phyloP scores from a whole-genome alignment of 768 basidiomycete species.

The Royoungia palumana region DNA sequence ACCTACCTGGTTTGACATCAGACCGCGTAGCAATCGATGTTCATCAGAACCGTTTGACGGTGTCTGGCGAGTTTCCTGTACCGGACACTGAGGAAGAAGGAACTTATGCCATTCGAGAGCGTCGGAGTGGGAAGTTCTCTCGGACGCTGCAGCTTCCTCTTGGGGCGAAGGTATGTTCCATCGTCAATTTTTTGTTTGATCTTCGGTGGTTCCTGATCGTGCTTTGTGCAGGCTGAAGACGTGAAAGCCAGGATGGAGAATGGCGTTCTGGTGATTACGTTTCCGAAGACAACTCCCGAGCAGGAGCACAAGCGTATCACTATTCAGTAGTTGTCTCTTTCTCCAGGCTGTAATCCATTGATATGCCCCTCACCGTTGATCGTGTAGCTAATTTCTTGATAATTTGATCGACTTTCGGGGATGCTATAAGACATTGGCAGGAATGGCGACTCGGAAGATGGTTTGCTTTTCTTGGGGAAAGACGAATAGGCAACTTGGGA shows the following conservation, averaged over 20 bases:
- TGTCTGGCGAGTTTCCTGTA: constrained; percentile 42
- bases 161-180: constrained; percentile 41
- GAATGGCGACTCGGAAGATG: too few relatives aligned
- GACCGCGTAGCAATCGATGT: constrained; percentile 47
- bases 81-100: constrained; percentile 29
- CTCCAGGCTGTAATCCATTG: too few relatives aligned
- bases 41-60: constrained; percentile 43
- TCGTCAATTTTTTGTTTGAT: not conserved
- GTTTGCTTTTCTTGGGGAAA: too few relatives aligned
- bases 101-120: constrained; percentile 43
- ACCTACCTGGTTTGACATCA: constrained; percentile 52
- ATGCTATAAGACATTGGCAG: too few relatives aligned
- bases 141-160: constrained; percentile 44
- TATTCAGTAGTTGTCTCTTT: constrained; percentile 1
- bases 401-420: too few relatives aligned
- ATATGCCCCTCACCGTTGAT: too few relatives aligned
- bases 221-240: constrained; percentile 35
- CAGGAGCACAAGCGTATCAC: constrained; percentile 40
- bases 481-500: too few relatives aligned
- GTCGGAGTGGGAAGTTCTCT: constrained; percentile 44
- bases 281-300: constrained; percentile 43
- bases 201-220: not conserved
- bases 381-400: not conserved
- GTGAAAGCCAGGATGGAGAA: constrained; percentile 48
- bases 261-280: constrained; percentile 45